Evolutionary conservation across 2,329 filamentous ascomycete species (phyloP), one percentile per base, ranked within the genome.

Genomic region (Bisporella sp.): DNA sequence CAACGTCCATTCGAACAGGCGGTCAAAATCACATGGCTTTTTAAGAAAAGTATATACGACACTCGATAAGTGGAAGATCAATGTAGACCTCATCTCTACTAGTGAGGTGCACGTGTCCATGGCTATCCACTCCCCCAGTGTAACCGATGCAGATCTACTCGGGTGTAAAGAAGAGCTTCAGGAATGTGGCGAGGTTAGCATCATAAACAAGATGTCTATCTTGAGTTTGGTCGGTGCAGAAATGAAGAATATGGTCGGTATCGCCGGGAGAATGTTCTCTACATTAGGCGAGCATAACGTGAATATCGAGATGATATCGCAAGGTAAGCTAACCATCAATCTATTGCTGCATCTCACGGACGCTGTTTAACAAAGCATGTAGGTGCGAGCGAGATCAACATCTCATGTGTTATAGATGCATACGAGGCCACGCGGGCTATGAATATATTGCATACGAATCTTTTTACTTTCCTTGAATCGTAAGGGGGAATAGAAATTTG

Each of bases 221-320:
- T 77, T 99, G 54, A 96, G 89, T 63, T 73, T 99, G 47, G 92
- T 99, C 1, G 93, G 93, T 45, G 88, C 89, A 54, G 89, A 97
- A 69, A 89, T 99, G 84, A 95, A 96, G 75, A 93, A 96, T 69
- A 96, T 97, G 90, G 77, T 88, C 51, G 93, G 93, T 55, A 89
- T 99, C 56, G 88, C 88, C 6, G 93, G 93, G 31, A 84, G 81
- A 60, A 97, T 99, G 87, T 97, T 99, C 69, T 89, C 87, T 45
- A 95, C 91, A 1, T 75, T 99, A 13, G 93, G 93, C 41, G 88
- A 96, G 66, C 87, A 96, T 67, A 87, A 88, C 61, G 84, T 99
- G 65, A 99, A 99, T 67, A 89, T 99, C 60, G 93, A 99, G 72
- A 99, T 99, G 93, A 99, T 99, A 59, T 96, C 89, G 29, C 93